phyloP scores from a whole-genome alignment of 805 yeast species.

The Candida glaebosa region DNA sequence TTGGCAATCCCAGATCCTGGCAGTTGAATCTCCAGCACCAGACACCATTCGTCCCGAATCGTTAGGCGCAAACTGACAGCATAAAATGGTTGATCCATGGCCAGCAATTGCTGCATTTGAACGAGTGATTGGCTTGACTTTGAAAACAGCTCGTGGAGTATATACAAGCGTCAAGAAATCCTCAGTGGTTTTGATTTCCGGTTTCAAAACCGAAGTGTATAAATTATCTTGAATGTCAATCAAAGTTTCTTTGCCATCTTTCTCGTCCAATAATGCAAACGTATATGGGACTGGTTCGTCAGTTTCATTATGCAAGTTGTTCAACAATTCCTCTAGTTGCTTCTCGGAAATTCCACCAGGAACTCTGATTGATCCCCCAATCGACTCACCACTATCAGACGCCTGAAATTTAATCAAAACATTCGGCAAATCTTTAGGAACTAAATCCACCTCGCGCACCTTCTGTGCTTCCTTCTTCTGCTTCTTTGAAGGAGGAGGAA shows the following conservation, averaged over 20 bases:
- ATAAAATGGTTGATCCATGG: slow-evolving; percentile 89
- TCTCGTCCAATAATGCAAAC: slow-evolving; percentile 58
- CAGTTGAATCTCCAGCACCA: slow-evolving; percentile 95
- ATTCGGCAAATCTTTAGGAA: slow-evolving; percentile 80
- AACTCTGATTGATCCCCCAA: slow-evolving; percentile 83
- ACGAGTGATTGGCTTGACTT: slow-evolving; percentile 86
- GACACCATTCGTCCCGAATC: slow-evolving; percentile 83
- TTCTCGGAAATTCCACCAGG: slow-evolving; percentile 85
- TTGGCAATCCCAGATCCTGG: slow-evolving; percentile 94
- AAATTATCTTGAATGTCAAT: slow-evolving; percentile 77
- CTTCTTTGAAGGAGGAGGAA: slow-evolving; percentile 92
- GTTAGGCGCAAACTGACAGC: slow-evolving; percentile 91
- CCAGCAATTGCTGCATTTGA: slow-evolving; percentile 92
- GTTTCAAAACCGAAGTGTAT: slow-evolving; percentile 78
- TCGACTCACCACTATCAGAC: slow-evolving; percentile 82
- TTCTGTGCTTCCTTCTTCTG: slow-evolving; percentile 81
- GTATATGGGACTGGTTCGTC: slow-evolving; percentile 91
- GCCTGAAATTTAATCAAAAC: slow-evolving; percentile 89
- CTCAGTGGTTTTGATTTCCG: slow-evolving; percentile 85
- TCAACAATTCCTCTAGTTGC: slow-evolving; percentile 84
- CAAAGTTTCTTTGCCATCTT: slow-evolving; percentile 37
- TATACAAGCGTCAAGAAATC: slow-evolving; percentile 87
- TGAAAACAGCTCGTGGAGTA: slow-evolving; percentile 93
- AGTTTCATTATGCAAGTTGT: slow-evolving; percentile 63
- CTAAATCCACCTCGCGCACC: slow-evolving; percentile 67